Conservation (phyloP, 768 basidiomycete species). For the Lentinus tigrinus region DNA sequence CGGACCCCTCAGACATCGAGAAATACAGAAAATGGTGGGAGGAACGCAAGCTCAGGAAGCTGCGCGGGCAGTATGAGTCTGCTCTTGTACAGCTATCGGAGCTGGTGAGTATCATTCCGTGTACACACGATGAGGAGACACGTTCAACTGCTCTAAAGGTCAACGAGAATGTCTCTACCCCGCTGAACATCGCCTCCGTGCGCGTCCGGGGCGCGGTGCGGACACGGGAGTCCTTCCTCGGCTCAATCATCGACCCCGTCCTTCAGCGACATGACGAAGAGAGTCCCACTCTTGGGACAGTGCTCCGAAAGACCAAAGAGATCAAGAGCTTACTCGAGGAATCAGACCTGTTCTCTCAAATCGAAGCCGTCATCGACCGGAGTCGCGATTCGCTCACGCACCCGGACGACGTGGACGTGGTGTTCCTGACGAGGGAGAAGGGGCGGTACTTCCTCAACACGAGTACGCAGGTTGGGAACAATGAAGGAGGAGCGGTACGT, state of each 20-base stretch:
- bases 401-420: conserved; percentile 70
- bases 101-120: conserved; percentile 43
- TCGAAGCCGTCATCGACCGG: conserved; percentile 63
- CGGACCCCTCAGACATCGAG: conserved; percentile 47
- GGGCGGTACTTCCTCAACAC: conserved; percentile 77
- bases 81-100: conserved; percentile 61
- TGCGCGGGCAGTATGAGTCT: conserved; percentile 78
- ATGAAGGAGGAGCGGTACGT: conserved; percentile 90
- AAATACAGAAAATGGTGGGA: conserved; percentile 71
- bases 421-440: conserved; percentile 75
- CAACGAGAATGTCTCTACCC: conserved; percentile 61
- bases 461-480: conserved; percentile 89
- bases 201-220: conserved; percentile 74
- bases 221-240: conserved; percentile 81
- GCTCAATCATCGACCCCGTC: conserved; percentile 67
- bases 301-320: conserved; percentile 66
- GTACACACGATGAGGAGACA: neutral
- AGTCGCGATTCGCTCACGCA: conserved; percentile 52
- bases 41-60: conserved; percentile 63
- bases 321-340: conserved; percentile 65
- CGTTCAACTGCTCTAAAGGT: conserved; percentile 42
- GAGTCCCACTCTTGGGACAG: conserved; percentile 51
- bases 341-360: conserved; percentile 74
- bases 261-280: conserved; percentile 5
- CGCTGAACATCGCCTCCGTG: conserved; percentile 70